A percentile compares a stretch with the other conserved stretches of the same genome.
phyloP scores from a whole-genome alignment of 345 rosid genomes.

The Hibiscus syriacus region DNA sequence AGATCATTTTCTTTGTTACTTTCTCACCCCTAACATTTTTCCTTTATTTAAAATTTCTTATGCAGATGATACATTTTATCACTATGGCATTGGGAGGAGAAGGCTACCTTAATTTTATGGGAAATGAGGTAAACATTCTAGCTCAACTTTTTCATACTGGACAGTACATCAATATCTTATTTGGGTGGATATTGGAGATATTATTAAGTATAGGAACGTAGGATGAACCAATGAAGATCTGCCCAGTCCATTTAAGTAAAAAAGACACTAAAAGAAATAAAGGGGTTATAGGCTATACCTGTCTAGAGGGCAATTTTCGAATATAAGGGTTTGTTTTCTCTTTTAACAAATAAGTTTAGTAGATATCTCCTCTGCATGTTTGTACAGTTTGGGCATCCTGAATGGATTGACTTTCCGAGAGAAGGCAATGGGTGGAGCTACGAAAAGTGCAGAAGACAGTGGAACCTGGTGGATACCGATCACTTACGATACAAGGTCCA shows the following conservation, averaged over 20 bases:
- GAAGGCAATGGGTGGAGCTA: conserved; percentile 86
- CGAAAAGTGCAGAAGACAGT: conserved; percentile 68
- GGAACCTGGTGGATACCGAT: conserved; percentile 52
- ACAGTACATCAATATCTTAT: background rate
- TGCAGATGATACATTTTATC: conserved; percentile 72
- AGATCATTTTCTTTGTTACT: background rate
- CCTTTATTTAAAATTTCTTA: background rate
- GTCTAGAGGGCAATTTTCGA: conserved; percentile 8
- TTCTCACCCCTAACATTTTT: background rate
- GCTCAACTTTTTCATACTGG: background rate
- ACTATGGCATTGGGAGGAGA: conserved; percentile 82
- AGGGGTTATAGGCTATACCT: background rate
- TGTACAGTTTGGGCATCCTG: conserved; percentile 77
- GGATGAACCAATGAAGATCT: background rate
- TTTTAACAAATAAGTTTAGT: background rate
- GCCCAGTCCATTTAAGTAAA: background rate
- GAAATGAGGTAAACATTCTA: conserved; percentile 55
- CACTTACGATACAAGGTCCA: conserved; percentile 71
- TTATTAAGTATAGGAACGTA: background rate
- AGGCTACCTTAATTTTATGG: conserved; percentile 82
- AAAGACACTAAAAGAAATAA: background rate
- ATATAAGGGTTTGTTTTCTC: background rate
- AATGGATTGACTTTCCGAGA: conserved; percentile 85
- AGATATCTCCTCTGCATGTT: conserved; percentile 12
- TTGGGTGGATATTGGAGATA: background rate